Base-by-base conservation (phyloP, 2,329 filamentous ascomycete genomes). In the Metarhizium humberi region DNA sequence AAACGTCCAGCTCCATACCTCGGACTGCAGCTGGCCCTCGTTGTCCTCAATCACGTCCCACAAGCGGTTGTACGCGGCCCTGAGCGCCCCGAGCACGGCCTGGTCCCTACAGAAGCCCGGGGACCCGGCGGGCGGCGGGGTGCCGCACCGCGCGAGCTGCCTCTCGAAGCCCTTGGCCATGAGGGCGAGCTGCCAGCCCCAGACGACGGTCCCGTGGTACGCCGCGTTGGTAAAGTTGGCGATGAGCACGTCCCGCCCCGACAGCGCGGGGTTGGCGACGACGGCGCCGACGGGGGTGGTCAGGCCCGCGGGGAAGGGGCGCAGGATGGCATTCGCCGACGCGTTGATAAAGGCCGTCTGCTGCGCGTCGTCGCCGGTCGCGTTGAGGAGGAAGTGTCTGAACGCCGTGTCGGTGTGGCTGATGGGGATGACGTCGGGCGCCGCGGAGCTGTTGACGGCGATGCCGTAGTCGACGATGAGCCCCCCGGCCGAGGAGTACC, bases 391-490 rank as follows among this genome's bases (percentile, higher is more conserved):
- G 65, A 85, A 85, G 55, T 79, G 78, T 1, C 81, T 79, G 70
- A 85, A 87, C 52, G 78, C 82, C 57, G 82, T 79, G 58, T 87
- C 84, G 0, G 80, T 84, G 64, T 87, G 82, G 73, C 85, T 81
- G 18, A 86, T 74, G 32, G 72, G 69, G 1, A 25, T 1, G 25
- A 25, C 25, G 2, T 73, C 63, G 32, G 78, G 71, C 25, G 76
- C 69, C 50, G 75, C 67, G 56, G 76, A 73, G 2, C 77, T 81
- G 4, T 83, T 74, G 0, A 86, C 74, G 0, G 82, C 73, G 2
- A 86, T 64, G 4, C 76, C 80, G 57, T 86, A 78, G 67, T 80
- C 83, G 1, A 68, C 68, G 1, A 85, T 34, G 25, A 25, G 13
- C 8, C 46, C 56, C 1, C 58, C 64, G 34, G 54, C 64, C 34